Evolutionary conservation across 2,329 filamentous ascomycete genomes (phyloP).

Genomic region (Fusarium odoratissimum): DNA sequence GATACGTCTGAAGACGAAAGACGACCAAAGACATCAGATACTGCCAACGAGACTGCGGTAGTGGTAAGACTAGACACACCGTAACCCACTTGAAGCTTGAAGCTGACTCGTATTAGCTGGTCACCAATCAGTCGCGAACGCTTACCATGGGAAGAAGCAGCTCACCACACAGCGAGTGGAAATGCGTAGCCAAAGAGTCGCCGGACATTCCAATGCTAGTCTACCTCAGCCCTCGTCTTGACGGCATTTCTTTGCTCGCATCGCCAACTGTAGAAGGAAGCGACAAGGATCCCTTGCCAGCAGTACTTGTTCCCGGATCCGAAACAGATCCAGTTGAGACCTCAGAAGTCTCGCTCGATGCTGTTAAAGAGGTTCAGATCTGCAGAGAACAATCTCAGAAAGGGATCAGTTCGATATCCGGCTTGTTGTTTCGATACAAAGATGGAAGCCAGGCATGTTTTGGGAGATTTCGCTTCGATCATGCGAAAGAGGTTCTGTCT

Average conservation of each 20-base stretch:
- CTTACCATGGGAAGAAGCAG: neutral
- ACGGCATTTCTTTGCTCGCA: conserved; percentile 6
- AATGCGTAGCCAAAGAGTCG: conserved; percentile 3
- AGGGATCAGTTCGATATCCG: neutral
- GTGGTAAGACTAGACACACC: neutral
- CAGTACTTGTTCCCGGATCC: neutral
- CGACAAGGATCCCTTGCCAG: neutral
- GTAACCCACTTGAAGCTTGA: neutral
- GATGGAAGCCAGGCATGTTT: conserved; percentile 3
- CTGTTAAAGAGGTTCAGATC: neutral
- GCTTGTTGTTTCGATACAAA: neutral
- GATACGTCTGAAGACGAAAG: neutral
- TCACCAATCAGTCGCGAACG: conserved; percentile 16
- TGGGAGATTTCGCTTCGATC: conserved; percentile 13
- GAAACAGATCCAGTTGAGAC: neutral
- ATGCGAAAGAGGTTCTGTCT: neutral
- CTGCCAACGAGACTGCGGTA: neutral
- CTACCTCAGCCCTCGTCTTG: neutral
- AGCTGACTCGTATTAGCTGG: conserved; percentile 14
- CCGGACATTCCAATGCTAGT: neutral
- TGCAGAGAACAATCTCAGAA: neutral
- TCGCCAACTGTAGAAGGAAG: neutral
- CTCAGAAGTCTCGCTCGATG: neutral
- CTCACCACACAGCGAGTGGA: neutral
- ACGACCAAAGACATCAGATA: neutral